Conservation (phyloP, 2,329 filamentous ascomycete genomes). For the Fusarium secorum region DNA sequence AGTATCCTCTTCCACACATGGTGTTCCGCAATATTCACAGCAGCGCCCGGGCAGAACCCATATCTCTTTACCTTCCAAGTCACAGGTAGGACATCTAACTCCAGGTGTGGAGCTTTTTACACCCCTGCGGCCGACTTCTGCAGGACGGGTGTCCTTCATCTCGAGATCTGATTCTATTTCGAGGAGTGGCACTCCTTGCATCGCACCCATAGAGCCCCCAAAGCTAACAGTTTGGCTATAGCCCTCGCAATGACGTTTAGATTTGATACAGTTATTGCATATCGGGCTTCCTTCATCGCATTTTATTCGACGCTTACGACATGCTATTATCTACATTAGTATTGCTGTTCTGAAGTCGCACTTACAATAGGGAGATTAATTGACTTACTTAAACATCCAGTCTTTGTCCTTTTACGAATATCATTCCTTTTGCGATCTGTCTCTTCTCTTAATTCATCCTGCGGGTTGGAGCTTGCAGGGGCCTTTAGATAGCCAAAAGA, state of each 20-base stretch:
- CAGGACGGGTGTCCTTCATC: fast-evolving
- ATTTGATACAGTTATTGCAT: background rate
- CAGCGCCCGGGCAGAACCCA: fast-evolving
- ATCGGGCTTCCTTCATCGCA: background rate
- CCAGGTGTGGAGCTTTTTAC: fast-evolving
- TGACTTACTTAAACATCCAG: background rate
- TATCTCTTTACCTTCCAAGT: background rate
- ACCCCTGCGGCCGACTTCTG: fast-evolving
- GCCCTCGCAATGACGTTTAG: background rate
- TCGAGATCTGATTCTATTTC: background rate
- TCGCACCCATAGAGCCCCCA: background rate
- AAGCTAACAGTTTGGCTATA: fast-evolving
- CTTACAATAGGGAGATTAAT: fast-evolving
- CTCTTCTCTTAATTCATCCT: background rate
- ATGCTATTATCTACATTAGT: background rate
- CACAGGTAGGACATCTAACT: fast-evolving
- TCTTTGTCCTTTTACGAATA: background rate
- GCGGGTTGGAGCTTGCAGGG: fast-evolving
- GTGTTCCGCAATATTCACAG: background rate
- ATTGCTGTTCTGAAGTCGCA: background rate
- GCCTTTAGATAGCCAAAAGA: fast-evolving
- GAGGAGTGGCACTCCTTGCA: fast-evolving
- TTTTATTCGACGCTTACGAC: background rate
- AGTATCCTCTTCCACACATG: fast-evolving
- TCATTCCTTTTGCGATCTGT: fast-evolving